Conservation (phyloP, 805 yeast genomes). For the Sugiyamaella lignohabitans region DNA sequence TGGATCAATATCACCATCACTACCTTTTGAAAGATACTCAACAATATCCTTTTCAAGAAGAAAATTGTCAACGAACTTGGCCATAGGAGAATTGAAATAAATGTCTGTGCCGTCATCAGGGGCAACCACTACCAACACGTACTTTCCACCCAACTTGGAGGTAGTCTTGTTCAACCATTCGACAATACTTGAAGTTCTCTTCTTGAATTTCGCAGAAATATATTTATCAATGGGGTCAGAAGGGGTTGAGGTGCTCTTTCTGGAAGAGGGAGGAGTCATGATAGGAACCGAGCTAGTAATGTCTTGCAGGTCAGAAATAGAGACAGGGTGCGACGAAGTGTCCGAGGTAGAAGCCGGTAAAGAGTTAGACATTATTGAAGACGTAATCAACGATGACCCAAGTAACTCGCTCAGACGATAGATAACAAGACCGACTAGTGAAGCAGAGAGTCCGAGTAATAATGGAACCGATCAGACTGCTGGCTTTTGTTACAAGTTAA, state of each 20-base stretch:
- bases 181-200: not conserved
- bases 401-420: no score
- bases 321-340: no score
- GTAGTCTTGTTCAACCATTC: not conserved
- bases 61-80: conserved; percentile 8
- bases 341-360: no score
- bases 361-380: no score
- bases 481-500: no score
- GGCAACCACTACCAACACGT: conserved; percentile 1
- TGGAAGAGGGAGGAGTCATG: not conserved
- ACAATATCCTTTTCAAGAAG: conserved; percentile 8
- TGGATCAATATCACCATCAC: not conserved
- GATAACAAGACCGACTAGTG: no score
- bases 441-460: no score
- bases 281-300: conserved; percentile 3
- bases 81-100: conserved; percentile 9
- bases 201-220: not conserved
- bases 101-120: conserved; percentile 7
- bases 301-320: no score
- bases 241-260: not conserved
- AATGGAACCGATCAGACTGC: no score
- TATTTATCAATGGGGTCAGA: not conserved
- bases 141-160: not conserved
- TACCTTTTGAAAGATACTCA: not conserved
- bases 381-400: no score